phyloP scores from a whole-genome alignment of 1,284 basidiomycete species.

The Trametes sp. region DNA sequence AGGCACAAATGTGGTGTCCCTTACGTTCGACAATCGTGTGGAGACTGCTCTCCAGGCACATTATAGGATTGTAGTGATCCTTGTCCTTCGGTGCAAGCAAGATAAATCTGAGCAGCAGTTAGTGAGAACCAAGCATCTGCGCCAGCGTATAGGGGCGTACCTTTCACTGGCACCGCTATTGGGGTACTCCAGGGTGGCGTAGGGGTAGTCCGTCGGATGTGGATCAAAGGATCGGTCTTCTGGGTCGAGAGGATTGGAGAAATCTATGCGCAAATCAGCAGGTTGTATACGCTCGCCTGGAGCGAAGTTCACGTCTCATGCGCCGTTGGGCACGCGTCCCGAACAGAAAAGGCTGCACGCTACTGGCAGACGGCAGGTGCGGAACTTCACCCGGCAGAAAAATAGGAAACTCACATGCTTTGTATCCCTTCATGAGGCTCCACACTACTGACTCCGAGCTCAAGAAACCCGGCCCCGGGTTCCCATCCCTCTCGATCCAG shows the following conservation, averaged over 20 bases:
- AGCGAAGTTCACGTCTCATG: not conserved
- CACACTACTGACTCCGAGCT: slow-evolving; percentile 70
- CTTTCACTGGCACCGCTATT: slow-evolving; percentile 69
- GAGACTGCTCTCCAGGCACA: slow-evolving; percentile 72
- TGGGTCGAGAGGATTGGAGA: slow-evolving; percentile 66
- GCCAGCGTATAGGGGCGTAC: slow-evolving; percentile 45
- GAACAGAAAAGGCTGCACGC: not conserved
- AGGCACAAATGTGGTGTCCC: slow-evolving; percentile 29
- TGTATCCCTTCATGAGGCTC: slow-evolving; percentile 67
- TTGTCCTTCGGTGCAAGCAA: slow-evolving; percentile 78
- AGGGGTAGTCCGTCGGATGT: slow-evolving; percentile 62
- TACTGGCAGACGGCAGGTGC: not conserved
- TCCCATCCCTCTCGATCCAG: slow-evolving; percentile 59
- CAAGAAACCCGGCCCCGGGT: slow-evolving; percentile 56
- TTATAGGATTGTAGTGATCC: slow-evolving; percentile 82
- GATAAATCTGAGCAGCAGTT: slow-evolving; percentile 63
- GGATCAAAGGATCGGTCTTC: slow-evolving; percentile 66
- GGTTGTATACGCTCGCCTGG: not conserved
- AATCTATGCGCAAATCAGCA: slow-evolving; percentile 52
- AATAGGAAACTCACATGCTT: slow-evolving; percentile 59
- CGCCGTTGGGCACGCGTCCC: not conserved
- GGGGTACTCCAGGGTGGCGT: slow-evolving; percentile 75
- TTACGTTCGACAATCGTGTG: slow-evolving; percentile 73
- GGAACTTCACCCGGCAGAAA: not conserved
- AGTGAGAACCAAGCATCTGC: not conserved